phyloP scores from a whole-genome alignment of 1,284 basidiomycete species.

The Malassezia arunalokei region DNA sequence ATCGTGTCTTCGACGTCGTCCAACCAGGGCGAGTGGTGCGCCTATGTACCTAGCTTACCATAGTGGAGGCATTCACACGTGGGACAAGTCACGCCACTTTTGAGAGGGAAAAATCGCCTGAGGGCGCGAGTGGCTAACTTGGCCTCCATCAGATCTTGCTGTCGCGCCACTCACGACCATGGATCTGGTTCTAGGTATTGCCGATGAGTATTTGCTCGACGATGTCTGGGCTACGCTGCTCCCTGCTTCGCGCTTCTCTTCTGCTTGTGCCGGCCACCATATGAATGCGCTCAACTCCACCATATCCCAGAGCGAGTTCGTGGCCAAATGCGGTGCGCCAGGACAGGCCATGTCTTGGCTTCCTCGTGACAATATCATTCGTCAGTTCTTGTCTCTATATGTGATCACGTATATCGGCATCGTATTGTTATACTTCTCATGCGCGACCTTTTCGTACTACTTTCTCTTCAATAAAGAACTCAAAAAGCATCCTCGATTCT shows the following conservation, averaged over 20 bases:
- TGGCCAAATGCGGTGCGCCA: not conserved
- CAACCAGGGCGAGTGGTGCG: conserved; percentile 14
- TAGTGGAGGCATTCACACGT: conserved; percentile 2
- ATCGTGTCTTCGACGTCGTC: not conserved
- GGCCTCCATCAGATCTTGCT: not conserved
- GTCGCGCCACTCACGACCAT: conserved; percentile 7
- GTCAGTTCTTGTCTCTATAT: conserved; percentile 67
- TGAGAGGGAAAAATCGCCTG: not conserved
- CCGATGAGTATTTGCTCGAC: conserved; percentile 28
- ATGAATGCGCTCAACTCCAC: conserved; percentile 1
- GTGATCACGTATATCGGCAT: conserved; percentile 66
- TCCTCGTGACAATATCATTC: conserved; percentile 29
- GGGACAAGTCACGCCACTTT: conserved; percentile 15
- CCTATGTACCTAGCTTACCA: conserved; percentile 2
- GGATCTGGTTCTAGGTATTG: conserved; percentile 26
- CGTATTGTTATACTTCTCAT: conserved; percentile 58
- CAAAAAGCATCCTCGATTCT: conserved; percentile 86
- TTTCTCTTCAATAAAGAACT: conserved; percentile 91
- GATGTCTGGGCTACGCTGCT: conserved; percentile 19
- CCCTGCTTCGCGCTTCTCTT: conserved; percentile 12
- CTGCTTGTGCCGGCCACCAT: not conserved
- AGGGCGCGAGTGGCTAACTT: not conserved
- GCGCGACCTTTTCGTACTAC: conserved; percentile 64
- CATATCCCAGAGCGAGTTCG: not conserved
- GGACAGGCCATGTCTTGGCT: conserved; percentile 19